Base-by-base conservation (phyloP, 768 basidiomycete species). In the Mycena metata region DNA sequence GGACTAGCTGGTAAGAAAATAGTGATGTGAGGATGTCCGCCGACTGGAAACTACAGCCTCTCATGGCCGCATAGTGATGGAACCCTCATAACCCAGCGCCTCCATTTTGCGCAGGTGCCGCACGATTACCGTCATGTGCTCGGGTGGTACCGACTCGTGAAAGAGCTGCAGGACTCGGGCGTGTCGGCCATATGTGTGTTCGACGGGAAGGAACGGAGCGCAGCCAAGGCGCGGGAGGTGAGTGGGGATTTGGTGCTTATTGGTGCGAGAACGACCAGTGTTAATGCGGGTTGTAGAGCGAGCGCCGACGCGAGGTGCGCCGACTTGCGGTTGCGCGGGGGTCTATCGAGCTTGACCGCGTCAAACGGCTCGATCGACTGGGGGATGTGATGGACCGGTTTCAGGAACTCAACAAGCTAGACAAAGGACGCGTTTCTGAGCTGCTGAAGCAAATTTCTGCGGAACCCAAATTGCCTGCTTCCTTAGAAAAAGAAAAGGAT, bases 61-160 rank as follows among this genome's bases (percentile, higher is more conserved):
- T 66, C 46, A 45, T 55, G 54, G 60, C 23, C 59, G 63, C 12
- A 56, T 73, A 95, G 94, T 49, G 94, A 96, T 84, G 94, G 90
- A 51, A 96, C 94, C 9, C 89, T 96, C 64, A 85, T 96, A 74
- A 96, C 94, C 0, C 93, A 94, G 75, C 88, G 94, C 24, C 84
- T 95, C 50, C 92, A 95, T 74, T 96, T 90, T 77, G 85, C 90
- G 0, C 89, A 85, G 16, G 79, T 84, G 58, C 88, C 90, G 2
- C 89, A 93, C 74, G 81, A 80, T 0, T 83, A 89, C 71, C 86
- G 90, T 35, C 94, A 96, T 77, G 83, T 95, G 23, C 79, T 93
- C 5, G 90, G 92, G 21, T 96, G 94, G 94, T 91, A 92, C 74
- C 84, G 86, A 41, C 83, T 95, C 39, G 80, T 88, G 8, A 81